Evolutionary conservation across 345 rosid species (phyloP).

Genomic region (Ceriops decandra): DNA sequence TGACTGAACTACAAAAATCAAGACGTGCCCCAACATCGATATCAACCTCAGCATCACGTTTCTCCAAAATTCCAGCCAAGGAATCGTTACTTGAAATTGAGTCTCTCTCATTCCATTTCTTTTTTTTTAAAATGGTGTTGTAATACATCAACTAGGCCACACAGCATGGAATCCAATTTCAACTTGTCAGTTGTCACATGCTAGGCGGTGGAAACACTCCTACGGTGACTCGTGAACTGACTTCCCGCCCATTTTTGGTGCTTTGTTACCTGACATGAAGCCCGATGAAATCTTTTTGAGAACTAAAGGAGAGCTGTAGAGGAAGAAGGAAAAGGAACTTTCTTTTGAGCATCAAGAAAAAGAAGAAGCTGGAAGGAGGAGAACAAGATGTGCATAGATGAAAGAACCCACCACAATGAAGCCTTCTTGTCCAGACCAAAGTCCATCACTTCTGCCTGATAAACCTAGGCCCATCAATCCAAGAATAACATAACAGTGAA

Average conservation of each 20-base stretch:
- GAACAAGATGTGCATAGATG: neutral
- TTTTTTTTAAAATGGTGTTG: too few species aligned
- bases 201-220: slow-evolving; percentile 37
- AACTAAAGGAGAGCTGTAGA: neutral
- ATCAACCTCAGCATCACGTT: slow-evolving; percentile 35
- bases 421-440: neutral
- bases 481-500: neutral
- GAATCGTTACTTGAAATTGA: neutral
- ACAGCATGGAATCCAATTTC: slow-evolving; percentile 24
- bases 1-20: slow-evolving; percentile 8
- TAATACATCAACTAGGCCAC: slow-evolving; percentile 26
- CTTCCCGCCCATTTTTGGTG: slow-evolving; percentile 40
- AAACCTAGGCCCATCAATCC: neutral
- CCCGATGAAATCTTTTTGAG: neutral
- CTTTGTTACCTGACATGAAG: slow-evolving; percentile 19
- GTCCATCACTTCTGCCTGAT: slow-evolving; percentile 13
- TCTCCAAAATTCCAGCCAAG: slow-evolving; percentile 14
- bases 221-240: slow-evolving; percentile 50
- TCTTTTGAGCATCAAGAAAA: slow-evolving; percentile 4
- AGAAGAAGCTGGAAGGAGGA: neutral
- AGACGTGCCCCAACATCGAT: neutral
- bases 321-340: neutral
- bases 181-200: slow-evolving; percentile 57
- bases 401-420: slow-evolving; percentile 14
- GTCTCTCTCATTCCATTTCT: neutral